A percentile compares a stretch with the other conserved stretches of the same genome.
Evolutionary conservation across 2,329 filamentous ascomycete species (phyloP).

Genomic region (Monosporascus cannonballus): DNA sequence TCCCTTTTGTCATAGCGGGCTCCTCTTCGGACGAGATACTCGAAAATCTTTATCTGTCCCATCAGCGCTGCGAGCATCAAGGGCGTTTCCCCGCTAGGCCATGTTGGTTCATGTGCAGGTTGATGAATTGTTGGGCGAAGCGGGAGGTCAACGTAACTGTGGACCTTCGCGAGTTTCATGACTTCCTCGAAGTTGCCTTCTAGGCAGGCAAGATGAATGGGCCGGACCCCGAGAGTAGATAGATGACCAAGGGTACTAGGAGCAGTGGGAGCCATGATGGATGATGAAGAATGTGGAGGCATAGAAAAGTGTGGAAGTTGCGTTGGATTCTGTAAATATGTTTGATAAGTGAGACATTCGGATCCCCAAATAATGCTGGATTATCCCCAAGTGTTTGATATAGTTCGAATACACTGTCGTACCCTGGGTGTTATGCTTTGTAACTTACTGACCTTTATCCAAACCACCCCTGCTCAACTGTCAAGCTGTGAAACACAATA

Average conservation of each 20-base stretch:
- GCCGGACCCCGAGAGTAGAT: constrained; percentile 6
- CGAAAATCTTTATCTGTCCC: constrained; percentile 12
- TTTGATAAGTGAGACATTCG: too few relatives aligned
- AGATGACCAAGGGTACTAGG: neutral
- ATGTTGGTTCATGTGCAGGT: neutral
- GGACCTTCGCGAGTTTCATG: neutral
- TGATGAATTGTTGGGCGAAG: neutral
- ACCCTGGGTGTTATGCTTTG: too few relatives aligned
- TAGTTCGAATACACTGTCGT: too few relatives aligned
- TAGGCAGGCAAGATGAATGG: constrained; percentile 11
- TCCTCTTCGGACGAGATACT: constrained; percentile 8
- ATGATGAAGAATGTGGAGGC: too few relatives aligned
- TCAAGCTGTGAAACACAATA: too few relatives aligned
- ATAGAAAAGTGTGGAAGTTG: too few relatives aligned
- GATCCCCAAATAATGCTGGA: too few relatives aligned
- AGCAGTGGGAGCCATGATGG: too few relatives aligned
- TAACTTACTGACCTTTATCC: too few relatives aligned
- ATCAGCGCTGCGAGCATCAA: constrained; percentile 14
- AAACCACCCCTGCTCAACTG: too few relatives aligned
- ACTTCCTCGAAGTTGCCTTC: constrained; percentile 8
- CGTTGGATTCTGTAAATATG: too few relatives aligned
- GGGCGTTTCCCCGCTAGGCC: constrained; percentile 1
- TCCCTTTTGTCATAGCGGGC: constrained; percentile 1
- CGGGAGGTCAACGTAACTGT: neutral
- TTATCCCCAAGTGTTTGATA: too few relatives aligned